phyloP scores from a whole-genome alignment of 257 asterid genomes.

The Coffea eugenioides region DNA sequence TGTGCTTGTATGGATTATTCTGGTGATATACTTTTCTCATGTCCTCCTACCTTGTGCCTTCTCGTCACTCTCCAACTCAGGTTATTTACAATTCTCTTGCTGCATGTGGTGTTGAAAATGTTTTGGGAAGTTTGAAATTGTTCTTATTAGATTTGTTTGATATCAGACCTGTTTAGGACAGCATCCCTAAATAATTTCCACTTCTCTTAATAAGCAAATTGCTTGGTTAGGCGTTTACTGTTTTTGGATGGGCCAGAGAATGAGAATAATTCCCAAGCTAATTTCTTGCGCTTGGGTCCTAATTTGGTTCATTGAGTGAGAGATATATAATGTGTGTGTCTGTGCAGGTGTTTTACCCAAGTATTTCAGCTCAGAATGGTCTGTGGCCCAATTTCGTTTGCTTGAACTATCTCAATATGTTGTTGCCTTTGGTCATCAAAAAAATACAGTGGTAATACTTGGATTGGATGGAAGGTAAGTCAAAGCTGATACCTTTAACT shows the following conservation, averaged over 20 bases:
- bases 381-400: constrained; percentile 91
- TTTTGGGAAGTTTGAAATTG: not conserved
- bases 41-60: not conserved
- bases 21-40: not conserved
- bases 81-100: not conserved
- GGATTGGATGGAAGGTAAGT: constrained; percentile 92
- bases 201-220: not conserved
- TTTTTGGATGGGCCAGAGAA: no score
- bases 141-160: not conserved
- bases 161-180: not conserved
- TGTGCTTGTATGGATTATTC: not conserved
- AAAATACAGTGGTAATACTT: constrained; percentile 75
- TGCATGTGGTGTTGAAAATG: not conserved
- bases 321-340: not conserved
- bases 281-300: not conserved
- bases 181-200: not conserved
- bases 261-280: not conserved
- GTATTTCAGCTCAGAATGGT: constrained; percentile 97
- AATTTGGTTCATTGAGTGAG: not conserved
- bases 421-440: constrained; percentile 87
- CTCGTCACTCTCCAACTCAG: not conserved
- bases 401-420: constrained; percentile 76
- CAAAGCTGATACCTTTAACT: not conserved
- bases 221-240: not conserved
- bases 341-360: constrained; percentile 81